Base-by-base conservation (phyloP, 768 basidiomycete species). In the Chalciporus sphaerocephalus region DNA sequence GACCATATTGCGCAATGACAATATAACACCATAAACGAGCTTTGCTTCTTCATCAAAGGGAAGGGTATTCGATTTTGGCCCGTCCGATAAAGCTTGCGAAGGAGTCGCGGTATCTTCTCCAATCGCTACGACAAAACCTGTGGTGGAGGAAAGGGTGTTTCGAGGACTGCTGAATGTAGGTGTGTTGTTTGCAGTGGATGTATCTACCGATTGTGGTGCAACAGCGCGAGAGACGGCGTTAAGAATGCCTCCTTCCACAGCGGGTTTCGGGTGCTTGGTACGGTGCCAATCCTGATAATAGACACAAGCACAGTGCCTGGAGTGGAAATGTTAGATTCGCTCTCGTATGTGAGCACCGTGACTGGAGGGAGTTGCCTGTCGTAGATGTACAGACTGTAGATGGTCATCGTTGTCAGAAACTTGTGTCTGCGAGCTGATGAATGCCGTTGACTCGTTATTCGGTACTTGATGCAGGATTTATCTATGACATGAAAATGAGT, bases 11-110 rank as follows among this genome's bases (percentile, higher is more conserved):
- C 92, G 71, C 55, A 99, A 62, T 6, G 91, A 93, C 34, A 97
- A 72, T 12, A 98, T 75, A 43, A 99, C 90, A 45, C 96, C 96
- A 62, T 98, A 99, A 0, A 99, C 94, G 50, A 99, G 77, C 62
- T 99, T 99, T 1, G 86, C 85, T 66, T 99, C 95, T 65, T 99
- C 96, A 60, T 99, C 96, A 55, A 99, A 98, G 6, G 95, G 74
- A 16, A 99, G 71, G 4, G 80, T 73, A 50, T 70, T 78, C 9
- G 74, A 69, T 22, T 61, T 52, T n/a, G 70, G 54, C 1, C 38
- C 17, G 2, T 58, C 58, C 0, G 42, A 17, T 8, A 40, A 36
- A 20, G 60, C 4, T 8, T 49, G 55, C 2, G 47, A 30, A 7
- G 21, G 72, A 63, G 17, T 56, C 58, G 50, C 4, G 65, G 53